Conservation (phyloP, 2,329 filamentous ascomycete species). For the Aspergillus carbonarius region DNA sequence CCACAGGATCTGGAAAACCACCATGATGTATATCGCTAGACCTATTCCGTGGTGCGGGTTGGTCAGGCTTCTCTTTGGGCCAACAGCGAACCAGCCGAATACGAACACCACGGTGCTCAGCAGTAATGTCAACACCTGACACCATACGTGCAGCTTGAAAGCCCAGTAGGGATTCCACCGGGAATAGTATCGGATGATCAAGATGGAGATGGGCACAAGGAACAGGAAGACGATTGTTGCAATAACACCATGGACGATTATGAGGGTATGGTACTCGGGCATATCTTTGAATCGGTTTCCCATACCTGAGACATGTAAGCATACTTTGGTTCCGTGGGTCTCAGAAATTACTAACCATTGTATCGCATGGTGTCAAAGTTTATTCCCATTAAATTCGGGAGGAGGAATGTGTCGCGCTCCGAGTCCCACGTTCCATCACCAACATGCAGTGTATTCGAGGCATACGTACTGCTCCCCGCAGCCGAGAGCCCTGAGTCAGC, state of each 20-base stretch:
- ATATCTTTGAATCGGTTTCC: constrained; percentile 64
- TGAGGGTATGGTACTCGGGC: constrained; percentile 57
- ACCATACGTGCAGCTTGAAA: constrained; percentile 62
- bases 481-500: constrained; percentile 49
- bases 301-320: constrained; percentile 53
- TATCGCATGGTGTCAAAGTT: constrained; percentile 68
- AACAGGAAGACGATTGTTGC: constrained; percentile 62
- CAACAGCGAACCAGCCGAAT: constrained; percentile 64
- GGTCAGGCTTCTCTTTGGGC: constrained; percentile 58
- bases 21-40: constrained; percentile 60
- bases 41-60: constrained; percentile 69
- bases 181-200: constrained; percentile 62
- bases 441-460: constrained; percentile 61
- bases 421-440: constrained; percentile 68
- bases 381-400: constrained; percentile 63
- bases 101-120: constrained; percentile 62
- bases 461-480: constrained; percentile 61
- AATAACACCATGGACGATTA: constrained; percentile 60
- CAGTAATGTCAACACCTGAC: constrained; percentile 61
- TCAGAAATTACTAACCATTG: constrained; percentile 53
- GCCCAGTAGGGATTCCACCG: constrained; percentile 54
- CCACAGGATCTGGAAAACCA: constrained; percentile 59
- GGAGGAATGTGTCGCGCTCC: constrained; percentile 60
- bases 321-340: not conserved
- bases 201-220: constrained; percentile 59